These are phyloP conservation scores for Furcasterigmium furcatum DNA, from an alignment of 2,329 filamentous ascomycete species.

Conservation along the genomic window DNA sequence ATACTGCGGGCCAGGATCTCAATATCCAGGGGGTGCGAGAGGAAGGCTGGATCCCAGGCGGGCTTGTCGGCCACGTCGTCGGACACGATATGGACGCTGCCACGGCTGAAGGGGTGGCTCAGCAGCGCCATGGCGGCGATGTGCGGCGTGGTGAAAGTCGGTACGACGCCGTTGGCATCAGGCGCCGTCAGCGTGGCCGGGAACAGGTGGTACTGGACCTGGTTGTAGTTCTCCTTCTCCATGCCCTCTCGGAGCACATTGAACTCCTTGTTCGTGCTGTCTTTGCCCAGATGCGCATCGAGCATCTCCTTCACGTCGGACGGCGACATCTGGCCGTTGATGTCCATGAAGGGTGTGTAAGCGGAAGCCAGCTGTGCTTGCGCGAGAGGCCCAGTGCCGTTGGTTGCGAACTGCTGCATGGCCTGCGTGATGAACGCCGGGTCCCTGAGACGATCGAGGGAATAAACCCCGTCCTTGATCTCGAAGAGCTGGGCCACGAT, in stretches of 20 bases:
- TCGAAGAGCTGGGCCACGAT: conserved; percentile 33
- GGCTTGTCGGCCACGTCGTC: conserved; percentile 36
- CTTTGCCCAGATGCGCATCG: conserved; percentile 14
- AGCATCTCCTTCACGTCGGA: conserved; percentile 17
- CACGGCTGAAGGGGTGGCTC: conserved; percentile 59
- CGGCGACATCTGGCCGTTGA: conserved; percentile 17
- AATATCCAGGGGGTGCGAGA: conserved; percentile 53
- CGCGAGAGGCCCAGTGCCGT: conserved; percentile 27
- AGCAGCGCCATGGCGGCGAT: conserved; percentile 54
- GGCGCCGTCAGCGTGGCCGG: conserved; percentile 22
- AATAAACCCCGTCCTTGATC: conserved; percentile 32
- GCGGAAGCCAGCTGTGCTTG: conserved; percentile 6
- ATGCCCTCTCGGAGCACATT: neutral
- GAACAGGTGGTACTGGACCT: conserved; percentile 29
- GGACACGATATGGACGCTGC: conserved; percentile 53
- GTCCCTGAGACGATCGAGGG: conserved; percentile 29
- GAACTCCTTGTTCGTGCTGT: conserved; percentile 11
- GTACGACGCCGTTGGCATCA: conserved; percentile 22
- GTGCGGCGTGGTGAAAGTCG: conserved; percentile 39
- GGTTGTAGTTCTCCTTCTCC: neutral
- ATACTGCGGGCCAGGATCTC: conserved; percentile 44
- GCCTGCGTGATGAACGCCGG: conserved; percentile 12
- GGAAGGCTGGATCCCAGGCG: conserved; percentile 52
- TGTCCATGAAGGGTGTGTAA: conserved; percentile 28
- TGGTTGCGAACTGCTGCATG: conserved; percentile 21